Conservation (phyloP, 2,329 filamentous ascomycete species). For the Alternaria gansuensis region DNA sequence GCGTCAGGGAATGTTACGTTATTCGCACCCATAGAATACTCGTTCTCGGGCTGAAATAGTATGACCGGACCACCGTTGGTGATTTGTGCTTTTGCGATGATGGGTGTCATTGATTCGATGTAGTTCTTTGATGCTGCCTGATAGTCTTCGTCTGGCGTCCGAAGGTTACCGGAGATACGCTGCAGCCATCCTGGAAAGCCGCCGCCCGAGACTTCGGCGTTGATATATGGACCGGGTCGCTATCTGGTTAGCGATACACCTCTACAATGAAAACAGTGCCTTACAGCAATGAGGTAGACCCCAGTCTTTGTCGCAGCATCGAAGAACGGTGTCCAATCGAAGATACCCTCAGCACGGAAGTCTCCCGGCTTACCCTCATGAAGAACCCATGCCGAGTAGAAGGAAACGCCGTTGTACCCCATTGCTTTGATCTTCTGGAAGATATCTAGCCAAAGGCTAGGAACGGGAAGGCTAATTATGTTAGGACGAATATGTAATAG, state of each 20-base stretch:
- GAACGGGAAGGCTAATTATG: conserved; percentile 62
- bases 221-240: conserved; percentile 74
- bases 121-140: conserved; percentile 69
- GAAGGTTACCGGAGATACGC: conserved; percentile 67
- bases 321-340: conserved; percentile 76
- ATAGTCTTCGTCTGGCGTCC: conserved; percentile 69
- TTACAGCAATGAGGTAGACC: conserved; percentile 73
- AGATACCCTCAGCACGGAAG: conserved; percentile 74
- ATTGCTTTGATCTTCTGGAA: conserved; percentile 83
- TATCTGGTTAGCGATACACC: conserved; percentile 13
- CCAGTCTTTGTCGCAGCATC: conserved; percentile 75
- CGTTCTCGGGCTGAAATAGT: conserved; percentile 80
- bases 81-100: conserved; percentile 79
- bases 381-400: conserved; percentile 79
- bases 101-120: conserved; percentile 63
- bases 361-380: conserved; percentile 74
- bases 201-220: conserved; percentile 77
- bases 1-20: conserved; percentile 67
- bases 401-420: conserved; percentile 79
- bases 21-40: conserved; percentile 67
- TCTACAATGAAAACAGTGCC: neutral
- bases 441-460: conserved; percentile 71
- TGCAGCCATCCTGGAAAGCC: conserved; percentile 82
- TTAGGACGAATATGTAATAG: neutral
- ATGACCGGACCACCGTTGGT: conserved; percentile 82